Evolutionary conservation across 495 filamentous ascomycete species (phyloP).

Genomic region (Aspergillus sclerotiicarbonarius): DNA sequence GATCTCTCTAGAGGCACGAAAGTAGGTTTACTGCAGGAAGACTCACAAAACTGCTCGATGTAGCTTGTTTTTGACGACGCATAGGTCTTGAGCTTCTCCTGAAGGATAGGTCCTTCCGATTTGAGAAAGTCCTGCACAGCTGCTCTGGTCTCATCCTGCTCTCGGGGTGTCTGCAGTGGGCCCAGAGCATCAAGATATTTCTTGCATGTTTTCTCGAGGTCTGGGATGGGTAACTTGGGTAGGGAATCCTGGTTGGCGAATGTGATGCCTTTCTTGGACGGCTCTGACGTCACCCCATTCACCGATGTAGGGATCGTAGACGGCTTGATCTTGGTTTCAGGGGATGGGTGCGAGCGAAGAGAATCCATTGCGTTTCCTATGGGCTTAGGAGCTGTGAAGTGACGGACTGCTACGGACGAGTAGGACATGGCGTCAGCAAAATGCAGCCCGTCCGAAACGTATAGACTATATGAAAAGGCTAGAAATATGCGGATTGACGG

Average conservation of each 20-base stretch:
- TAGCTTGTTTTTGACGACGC: conserved; percentile 91
- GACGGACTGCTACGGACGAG: conserved; percentile 42
- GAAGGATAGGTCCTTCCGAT: conserved; percentile 78
- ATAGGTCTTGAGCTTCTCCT: conserved; percentile 89
- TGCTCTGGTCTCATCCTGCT: conserved; percentile 77
- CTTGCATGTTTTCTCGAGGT: conserved; percentile 76
- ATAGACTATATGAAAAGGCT: conserved; percentile 59
- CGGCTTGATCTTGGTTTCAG: conserved; percentile 23
- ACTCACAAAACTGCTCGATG: conserved; percentile 98
- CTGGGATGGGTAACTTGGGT: conserved; percentile 90
- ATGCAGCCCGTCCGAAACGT: conserved; percentile 9
- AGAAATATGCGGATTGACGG: conserved; percentile 74
- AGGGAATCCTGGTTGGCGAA: conserved; percentile 87
- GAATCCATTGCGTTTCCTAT: conserved; percentile 46
- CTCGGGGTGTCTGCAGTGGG: conserved; percentile 75
- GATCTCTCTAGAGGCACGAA: neutral
- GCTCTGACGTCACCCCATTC: conserved; percentile 26
- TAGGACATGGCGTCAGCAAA: conserved; percentile 51
- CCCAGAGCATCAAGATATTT: conserved; percentile 79
- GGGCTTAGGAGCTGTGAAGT: conserved; percentile 67
- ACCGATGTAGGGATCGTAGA: conserved; percentile 12
- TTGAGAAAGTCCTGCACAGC: conserved; percentile 85
- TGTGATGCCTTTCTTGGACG: conserved; percentile 55
- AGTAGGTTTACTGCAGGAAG: neutral
- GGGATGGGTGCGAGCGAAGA: conserved; percentile 15